Evolutionary conservation across 2,329 filamentous ascomycete genomes (phyloP).

Genomic region (Cladosporium velox): DNA sequence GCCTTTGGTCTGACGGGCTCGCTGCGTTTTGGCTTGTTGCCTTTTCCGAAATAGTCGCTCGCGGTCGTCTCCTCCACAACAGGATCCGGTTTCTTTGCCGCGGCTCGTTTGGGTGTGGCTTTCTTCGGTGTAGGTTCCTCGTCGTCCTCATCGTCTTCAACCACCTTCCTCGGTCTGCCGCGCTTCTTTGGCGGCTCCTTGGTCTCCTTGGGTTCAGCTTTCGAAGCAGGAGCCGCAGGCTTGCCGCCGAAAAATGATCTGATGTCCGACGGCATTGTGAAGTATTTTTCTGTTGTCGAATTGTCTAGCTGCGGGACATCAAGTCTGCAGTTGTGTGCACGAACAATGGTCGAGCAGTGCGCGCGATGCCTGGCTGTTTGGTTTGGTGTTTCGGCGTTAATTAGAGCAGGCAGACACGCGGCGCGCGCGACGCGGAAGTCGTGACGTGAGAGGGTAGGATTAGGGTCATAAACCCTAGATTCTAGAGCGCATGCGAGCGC

Average conservation of each 20-base stretch:
- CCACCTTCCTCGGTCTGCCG: constrained; percentile 62
- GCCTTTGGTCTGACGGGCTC: constrained; percentile 37
- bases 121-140: constrained; percentile 38
- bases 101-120: constrained; percentile 57
- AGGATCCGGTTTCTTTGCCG: constrained; percentile 42
- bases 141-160: constrained; percentile 81
- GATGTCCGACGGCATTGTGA: constrained; percentile 78
- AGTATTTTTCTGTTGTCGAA: background rate
- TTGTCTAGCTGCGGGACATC: background rate
- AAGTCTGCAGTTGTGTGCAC: background rate
- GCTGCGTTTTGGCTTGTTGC: constrained; percentile 54
- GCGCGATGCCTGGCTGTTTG: constrained; percentile 1
- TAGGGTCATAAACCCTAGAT: too few relatives aligned
- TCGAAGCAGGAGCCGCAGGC: constrained; percentile 56
- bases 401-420: constrained; percentile 14
- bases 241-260: constrained; percentile 86
- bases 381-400: constrained; percentile 6
- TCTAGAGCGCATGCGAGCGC: background rate
- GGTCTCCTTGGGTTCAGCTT: constrained; percentile 29
- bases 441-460: constrained; percentile 2
- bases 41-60: constrained; percentile 63
- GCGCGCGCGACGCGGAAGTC: constrained; percentile 11
- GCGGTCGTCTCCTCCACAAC: constrained; percentile 57
- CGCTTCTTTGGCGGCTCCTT: constrained; percentile 43
- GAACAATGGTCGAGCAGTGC: background rate